Evolutionary conservation across 257 asterid species (phyloP).

Genomic region (Anisodus tanguticus): DNA sequence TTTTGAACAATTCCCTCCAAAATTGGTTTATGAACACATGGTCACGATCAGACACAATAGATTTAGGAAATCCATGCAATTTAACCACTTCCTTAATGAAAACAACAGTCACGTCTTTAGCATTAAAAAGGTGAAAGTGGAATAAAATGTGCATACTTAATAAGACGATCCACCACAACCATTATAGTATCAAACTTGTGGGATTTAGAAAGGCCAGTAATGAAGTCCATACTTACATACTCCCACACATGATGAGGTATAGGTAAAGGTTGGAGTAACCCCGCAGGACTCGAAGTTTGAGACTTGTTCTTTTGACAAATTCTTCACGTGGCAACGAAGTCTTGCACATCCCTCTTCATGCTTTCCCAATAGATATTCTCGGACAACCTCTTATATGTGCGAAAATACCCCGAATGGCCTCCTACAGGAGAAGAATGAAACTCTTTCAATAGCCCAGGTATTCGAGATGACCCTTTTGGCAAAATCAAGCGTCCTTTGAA

Average conservation of each 20-base stretch:
- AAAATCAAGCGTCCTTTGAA: neutral
- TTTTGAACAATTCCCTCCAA: neutral
- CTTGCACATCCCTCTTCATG: neutral
- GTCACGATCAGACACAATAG: neutral
- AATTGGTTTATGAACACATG: neutral
- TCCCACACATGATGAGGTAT: neutral
- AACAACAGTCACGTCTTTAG: neutral
- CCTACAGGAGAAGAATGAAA: neutral
- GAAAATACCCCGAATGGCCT: neutral
- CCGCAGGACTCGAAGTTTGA: neutral
- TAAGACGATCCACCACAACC: neutral
- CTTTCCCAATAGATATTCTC: neutral
- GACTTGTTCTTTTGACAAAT: constrained; percentile 15
- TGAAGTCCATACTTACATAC: neutral
- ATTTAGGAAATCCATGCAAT: neutral
- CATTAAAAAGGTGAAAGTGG: neutral
- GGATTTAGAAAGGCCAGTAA: neutral
- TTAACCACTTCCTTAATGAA: neutral
- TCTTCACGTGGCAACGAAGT: neutral
- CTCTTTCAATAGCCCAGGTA: neutral
- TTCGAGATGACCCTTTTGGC: neutral
- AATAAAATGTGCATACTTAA: neutral
- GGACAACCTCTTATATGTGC: neutral
- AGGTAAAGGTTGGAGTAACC: neutral
- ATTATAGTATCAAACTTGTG: neutral